Conservation (phyloP, 2,329 filamentous ascomycete species). For the Phyllosticta paracitricarpa region DNA sequence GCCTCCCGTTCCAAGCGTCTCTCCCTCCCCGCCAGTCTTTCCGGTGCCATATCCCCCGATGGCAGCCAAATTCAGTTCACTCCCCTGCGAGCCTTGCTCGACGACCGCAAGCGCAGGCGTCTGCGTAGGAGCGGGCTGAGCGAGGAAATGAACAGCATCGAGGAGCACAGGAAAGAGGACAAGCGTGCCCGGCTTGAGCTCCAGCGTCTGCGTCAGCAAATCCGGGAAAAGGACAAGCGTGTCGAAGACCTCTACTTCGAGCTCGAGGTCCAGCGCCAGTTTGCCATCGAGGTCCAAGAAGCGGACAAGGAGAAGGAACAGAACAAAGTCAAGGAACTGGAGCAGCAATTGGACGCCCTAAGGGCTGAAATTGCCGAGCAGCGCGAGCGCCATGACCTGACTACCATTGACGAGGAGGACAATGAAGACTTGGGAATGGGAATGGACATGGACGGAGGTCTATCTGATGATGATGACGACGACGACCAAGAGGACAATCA, state of each 20-base stretch:
- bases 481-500: constrained; percentile 2
- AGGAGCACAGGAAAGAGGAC: constrained; percentile 28
- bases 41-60: constrained; percentile 5
- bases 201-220: constrained; percentile 26
- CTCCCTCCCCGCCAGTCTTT: constrained; percentile 5
- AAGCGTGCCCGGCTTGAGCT: constrained; percentile 23
- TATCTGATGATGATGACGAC: constrained; percentile 19
- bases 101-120: constrained; percentile 25
- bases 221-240: constrained; percentile 24
- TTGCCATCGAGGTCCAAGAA: constrained; percentile 30
- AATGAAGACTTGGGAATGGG: constrained; percentile 17
- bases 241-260: constrained; percentile 24
- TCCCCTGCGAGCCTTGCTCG: constrained; percentile 24
- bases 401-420: constrained; percentile 9
- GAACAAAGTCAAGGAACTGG: constrained; percentile 19
- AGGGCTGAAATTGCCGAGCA: constrained; percentile 26
- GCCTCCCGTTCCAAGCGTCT: constrained; percentile 3
- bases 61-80: constrained; percentile 21
- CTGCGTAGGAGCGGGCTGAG: constrained; percentile 32
- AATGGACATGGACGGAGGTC: constrained; percentile 7
- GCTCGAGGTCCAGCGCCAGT: constrained; percentile 27
- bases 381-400: constrained; percentile 12
- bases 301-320: constrained; percentile 24
- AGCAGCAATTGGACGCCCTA: constrained; percentile 20
- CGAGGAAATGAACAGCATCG: constrained; percentile 31